These are phyloP conservation scores for Fragaria iinumae DNA, from an alignment of 306 rosid species.

Conservation along the genomic window DNA sequence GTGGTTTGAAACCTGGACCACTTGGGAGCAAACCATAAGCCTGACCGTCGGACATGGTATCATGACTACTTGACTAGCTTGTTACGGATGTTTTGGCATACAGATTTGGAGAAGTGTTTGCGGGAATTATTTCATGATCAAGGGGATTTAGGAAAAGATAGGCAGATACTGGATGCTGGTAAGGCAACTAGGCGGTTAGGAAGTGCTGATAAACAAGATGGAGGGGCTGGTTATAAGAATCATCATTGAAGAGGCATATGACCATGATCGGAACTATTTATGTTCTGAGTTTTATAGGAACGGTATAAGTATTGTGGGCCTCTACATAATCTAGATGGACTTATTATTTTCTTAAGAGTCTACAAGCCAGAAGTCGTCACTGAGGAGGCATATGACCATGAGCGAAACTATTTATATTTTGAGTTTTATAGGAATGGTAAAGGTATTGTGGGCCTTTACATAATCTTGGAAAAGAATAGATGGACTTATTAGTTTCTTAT, in stretches of 20 bases:
- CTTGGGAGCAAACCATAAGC: neutral
- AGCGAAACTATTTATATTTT: neutral
- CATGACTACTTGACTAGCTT: neutral
- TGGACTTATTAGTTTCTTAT: neutral
- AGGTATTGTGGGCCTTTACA: neutral
- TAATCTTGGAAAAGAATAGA: neutral
- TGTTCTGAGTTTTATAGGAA: neutral
- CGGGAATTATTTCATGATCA: neutral
- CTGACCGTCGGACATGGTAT: neutral
- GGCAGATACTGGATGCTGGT: neutral
- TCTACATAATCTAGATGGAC: neutral
- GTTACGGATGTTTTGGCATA: neutral
- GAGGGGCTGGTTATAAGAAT: neutral
- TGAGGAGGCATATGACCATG: neutral
- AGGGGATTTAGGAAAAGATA: neutral
- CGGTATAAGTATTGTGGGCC: neutral
- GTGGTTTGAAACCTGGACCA: neutral
- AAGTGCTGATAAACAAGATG: neutral
- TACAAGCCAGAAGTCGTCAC: neutral
- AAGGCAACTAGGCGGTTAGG: neutral
- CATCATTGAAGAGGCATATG: neutral
- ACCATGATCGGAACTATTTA: neutral
- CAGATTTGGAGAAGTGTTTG: neutral
- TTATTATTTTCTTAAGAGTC: too few species aligned
- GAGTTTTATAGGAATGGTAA: neutral